Evolutionary conservation across 2,329 filamentous ascomycete species (phyloP), one percentile per base, ranked within the genome.

Genomic region (Didymella exigua): DNA sequence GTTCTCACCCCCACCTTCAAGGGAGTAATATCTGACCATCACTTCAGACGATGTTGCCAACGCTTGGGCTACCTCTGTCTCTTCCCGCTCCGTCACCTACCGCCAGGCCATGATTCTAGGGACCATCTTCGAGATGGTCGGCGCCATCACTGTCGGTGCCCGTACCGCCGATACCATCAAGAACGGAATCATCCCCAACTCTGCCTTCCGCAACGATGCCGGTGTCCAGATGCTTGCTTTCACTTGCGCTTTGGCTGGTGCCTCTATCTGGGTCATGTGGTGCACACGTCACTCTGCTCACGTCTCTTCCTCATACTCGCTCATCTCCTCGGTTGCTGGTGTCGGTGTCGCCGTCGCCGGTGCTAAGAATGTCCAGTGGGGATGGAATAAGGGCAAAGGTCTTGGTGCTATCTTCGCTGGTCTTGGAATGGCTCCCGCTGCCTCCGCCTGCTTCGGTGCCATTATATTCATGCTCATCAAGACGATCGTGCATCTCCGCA

Each of bases 11-110:
- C n/a, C 8, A 26, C 16, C 5, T 6, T 19, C 26, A 36, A 11
- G 3, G 4, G 11, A 40, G 9, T 5, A 26, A 19, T 24, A 30
- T 37, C 59, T 66, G 46, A 70, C 53, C 23, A 14, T 49, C 27
- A 13, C 3, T 18, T n/a, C n/a, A 73, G 86, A 92, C 76, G 90
- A 93, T 88, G 89, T 93, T 53, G 89, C 90, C 70, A 93, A 93
- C 77, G 80, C 89, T 45, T 93, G 89, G 87, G 89, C 89, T 50
- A 93, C 90, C 65, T 88, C 85, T 67, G 89, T 93, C 55, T 92
- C 89, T 18, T 92, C 89, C n/a, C 79, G 89, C 49, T 92, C 89
- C 62, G 81, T 91, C 68, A 80, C 86, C 2, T 89, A 90, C 77
- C 76, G 84, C 63, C 85, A 88, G 76, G 88, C 79, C 57, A 80